Evolutionary conservation across 179 eudicot species (phyloP), one percentile per base, ranked within the genome.

Genomic region (Nepenthes alata): DNA sequence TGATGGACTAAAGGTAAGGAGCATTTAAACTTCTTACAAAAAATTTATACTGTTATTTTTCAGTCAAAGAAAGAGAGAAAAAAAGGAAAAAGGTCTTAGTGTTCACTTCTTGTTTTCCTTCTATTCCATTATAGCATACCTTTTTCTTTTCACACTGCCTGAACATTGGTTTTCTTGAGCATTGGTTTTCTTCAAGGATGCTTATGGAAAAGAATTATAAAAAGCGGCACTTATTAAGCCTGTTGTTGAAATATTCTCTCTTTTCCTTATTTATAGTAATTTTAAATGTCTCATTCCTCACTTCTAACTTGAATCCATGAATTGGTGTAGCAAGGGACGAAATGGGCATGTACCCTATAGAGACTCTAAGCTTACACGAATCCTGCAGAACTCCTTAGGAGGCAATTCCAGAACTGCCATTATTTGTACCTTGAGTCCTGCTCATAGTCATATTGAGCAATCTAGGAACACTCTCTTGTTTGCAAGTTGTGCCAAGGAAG

Each of bases 351-450:
- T 87, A 13, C 91, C 95, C 34, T 87, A 77, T 60, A 74, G 95
- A 81, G 88, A 87, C 79, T 87, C 95, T 7, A 87, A 87, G 78
- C 80, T 87, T 41, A 87, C 91, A 9, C 86, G 95, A 4, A 87
- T 87, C 78, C 75, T 87, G 37, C 95, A 87, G 16, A 78, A 83
- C 75, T 87, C 91, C 4, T 68, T 85, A 45, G 95, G 95, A 71
- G 91, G 95, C 47, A 87, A 87, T 61, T 91, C 91, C 15, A 83
- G 88, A 75, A 87, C 95, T 13, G 91, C 91, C 58, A 84, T 87
- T 48, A 87, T 87, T 62, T 87, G 95, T 71, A 87, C 90, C 7
- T 69, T 87, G 83, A 82, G 95, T 74, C 95, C 95, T 14, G 88
- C 95, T 7, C 88, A 76, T 54, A 72, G 79, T 70, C 91, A 82